Evolutionary conservation across 169 alveolate species (phyloP).

Genomic region (Eimeria tenella): DNA sequence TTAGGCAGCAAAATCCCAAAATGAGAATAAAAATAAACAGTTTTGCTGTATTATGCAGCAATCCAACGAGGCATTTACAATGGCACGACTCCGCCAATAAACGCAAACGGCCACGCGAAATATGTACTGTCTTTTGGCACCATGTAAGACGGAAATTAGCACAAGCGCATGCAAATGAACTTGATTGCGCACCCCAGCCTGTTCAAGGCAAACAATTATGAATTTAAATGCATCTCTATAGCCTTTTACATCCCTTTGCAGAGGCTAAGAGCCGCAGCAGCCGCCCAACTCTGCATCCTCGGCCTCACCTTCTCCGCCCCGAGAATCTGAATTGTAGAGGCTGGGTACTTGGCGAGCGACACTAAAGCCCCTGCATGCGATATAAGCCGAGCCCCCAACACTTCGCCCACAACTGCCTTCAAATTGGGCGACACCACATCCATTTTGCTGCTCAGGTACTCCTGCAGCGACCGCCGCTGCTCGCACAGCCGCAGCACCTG

Average conservation of each 20-base stretch:
- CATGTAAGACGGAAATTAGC: no score
- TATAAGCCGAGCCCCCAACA: conserved; percentile 99
- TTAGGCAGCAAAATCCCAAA: background rate
- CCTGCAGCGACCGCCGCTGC: conserved; percentile 75
- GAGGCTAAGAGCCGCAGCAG: conserved; percentile 88
- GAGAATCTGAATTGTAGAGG: conserved; percentile 99
- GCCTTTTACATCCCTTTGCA: no score
- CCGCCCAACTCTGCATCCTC: conserved; percentile 86
- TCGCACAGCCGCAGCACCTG: conserved; percentile 76
- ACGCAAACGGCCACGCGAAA: no score
- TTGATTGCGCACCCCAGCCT: no score
- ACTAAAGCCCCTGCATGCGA: conserved; percentile 99
- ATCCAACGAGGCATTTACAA: no score
- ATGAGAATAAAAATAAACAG: background rate
- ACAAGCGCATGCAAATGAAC: no score
- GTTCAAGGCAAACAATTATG: no score
- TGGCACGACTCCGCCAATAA: no score
- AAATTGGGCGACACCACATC: conserved; percentile 98
- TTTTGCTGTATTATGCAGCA: no score
- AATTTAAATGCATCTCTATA: no score
- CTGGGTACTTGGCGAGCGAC: conserved; percentile 99
- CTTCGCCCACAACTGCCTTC: conserved; percentile 98
- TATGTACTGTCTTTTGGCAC: no score
- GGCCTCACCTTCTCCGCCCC: conserved; percentile 94
- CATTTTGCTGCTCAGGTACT: conserved; percentile 94